Conservation (phyloP, 345 rosid species). For the thale cress (Arabidopsis thaliana) region TAIR10.1 NC_003076.8:25696001-25696500, state of each 20-base stretch:
- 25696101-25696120: constrained; percentile 69
- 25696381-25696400: constrained; percentile 78
- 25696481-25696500: constrained; percentile 74
- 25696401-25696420: constrained; percentile 74
- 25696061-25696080: constrained; percentile 34
- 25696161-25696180: constrained; percentile 63
- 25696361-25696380: constrained; percentile 67
- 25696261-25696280: neutral
- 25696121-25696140: constrained; percentile 60
- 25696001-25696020: constrained; percentile 32
- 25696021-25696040: constrained; percentile 12
- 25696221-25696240: constrained; percentile 55
- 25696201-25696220: constrained; percentile 56
- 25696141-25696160: constrained; percentile 58
- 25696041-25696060: constrained; percentile 28
- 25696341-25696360: constrained; percentile 61
- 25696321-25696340: constrained; percentile 68
- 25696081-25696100: constrained; percentile 49
- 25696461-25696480: constrained; percentile 61
- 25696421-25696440: constrained; percentile 80
- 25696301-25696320: constrained; percentile 21
- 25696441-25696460: constrained; percentile 73
- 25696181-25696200: constrained; percentile 60
- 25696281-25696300: neutral
- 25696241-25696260: constrained; percentile 11